Conservation (phyloP, 2,329 filamentous ascomycete species). For the Periglandula ipomoeae region DNA sequence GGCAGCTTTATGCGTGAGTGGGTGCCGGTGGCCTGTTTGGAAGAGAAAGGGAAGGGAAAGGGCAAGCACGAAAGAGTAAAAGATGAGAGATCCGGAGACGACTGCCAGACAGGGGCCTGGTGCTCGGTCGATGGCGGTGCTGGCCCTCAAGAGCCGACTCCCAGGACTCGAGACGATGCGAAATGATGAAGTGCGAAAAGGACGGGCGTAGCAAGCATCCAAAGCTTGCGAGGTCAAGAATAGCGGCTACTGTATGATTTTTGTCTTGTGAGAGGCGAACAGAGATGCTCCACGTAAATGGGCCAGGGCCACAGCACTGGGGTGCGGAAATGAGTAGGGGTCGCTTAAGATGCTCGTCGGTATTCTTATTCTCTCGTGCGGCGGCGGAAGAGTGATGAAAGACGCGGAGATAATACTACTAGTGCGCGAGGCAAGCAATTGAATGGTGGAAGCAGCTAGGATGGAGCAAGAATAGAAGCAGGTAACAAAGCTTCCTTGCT, state of each 20-base stretch:
- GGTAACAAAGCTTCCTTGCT: not conserved
- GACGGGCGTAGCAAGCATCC: not conserved
- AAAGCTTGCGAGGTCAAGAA: too few species aligned
- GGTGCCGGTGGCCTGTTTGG: not conserved
- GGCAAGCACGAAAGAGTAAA: not conserved
- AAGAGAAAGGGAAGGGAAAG: not conserved
- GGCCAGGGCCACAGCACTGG: not conserved
- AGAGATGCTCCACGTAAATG: not conserved
- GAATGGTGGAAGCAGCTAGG: too few species aligned
- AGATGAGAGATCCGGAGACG: too few species aligned
- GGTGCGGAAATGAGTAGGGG: slow-evolving; percentile 3
- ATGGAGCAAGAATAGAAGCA: not conserved
- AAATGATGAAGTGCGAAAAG: not conserved
- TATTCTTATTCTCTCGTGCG: not conserved
- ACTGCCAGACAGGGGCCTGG: not conserved
- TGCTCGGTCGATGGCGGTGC: not conserved
- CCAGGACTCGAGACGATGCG: not conserved
- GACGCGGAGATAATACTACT: not conserved
- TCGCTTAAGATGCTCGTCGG: slow-evolving; percentile 1
- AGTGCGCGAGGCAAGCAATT: not conserved
- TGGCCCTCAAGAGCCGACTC: not conserved
- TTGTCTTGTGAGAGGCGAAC: not conserved
- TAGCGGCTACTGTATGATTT: too few species aligned
- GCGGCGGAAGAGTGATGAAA: too few species aligned
- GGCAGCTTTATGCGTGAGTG: not conserved